Evolutionary conservation across 148 eudicot genomes (phyloP), one percentile per base, ranked within the genome.

Genomic region (Rheum nobile): DNA sequence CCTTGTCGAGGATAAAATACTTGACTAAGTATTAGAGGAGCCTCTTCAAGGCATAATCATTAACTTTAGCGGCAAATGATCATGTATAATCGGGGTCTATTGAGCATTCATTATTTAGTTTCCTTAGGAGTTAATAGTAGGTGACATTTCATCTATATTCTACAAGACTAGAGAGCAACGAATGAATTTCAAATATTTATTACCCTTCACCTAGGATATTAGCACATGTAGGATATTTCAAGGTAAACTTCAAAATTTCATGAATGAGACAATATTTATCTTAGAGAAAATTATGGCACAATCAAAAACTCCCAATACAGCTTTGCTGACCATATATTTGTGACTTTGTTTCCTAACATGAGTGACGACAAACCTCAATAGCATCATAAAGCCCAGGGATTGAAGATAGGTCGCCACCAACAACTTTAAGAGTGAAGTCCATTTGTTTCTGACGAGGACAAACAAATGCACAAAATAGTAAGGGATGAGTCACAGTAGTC

Each of bases 371-470:
- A 74, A 95, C 98, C 96, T 95, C 97, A 77, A 95, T 87, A 47
- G 99, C 96, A 84, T 90, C 99, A 74, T 87, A 82, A 76, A 95
- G 82, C 75, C 99, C 99, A 72, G 99, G 99, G 74, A 95, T 88
- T 41, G 99, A 71, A 75, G 88, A 81, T 78, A 95, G 90, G 80
- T 95, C 96, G 61, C 99, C 99, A 50, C 99, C 99, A 76, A 95
- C 71, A 72, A 95, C 97, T 84, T 95, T 95, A 38, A 95, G 93
- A 37, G 85, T 95, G 78, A 91, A 83, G 81, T 91, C 92, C 86
- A 95, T 77, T 86, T 95, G 91, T 88, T 90, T 95, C 99, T 95
- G 90, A 85, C n/a, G n/a, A n/a, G n/a, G n/a, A n/a, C n/a, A n/a
- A n/a, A n/a, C n/a, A 4, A 28, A 59, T 54, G 2, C 59, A 52